Base-by-base conservation (phyloP, 345 rosid genomes). In the Syzygium oleosum region DNA sequence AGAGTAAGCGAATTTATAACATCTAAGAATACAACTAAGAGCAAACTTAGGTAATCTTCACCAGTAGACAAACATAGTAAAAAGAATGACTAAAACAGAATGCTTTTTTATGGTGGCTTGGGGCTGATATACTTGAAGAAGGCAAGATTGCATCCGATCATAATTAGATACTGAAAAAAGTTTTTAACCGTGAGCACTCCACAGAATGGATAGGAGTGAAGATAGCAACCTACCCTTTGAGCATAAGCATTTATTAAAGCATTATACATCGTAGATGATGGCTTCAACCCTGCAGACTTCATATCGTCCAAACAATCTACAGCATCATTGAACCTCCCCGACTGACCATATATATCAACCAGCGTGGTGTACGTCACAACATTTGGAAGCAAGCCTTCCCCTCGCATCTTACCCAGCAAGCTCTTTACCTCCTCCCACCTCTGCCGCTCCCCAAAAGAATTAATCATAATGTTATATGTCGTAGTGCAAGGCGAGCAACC, bases 191-290 rank as follows among this genome's bases (percentile, higher is more conserved):
- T 73, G 15, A 38, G 43, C 83, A 38, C 83, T 73, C 49, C 1
- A 17, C 86, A 61, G 68, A 84, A 87, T 5, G 52, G 53, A 52
- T 38, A 43, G 52, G 52, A 41, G 55, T 49, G 85, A 55, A 87
- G 87, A 85, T 85, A 83, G 77, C 68, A 54, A 84, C 88, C n/a
- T 94, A 96, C 99, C 97, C 93, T 96, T 88, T 94, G 99, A 85
- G 99, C 99, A 88, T 98, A 98, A 58, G 99, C 99, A 90, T 98
- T 96, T 92, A 98, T 95, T 89, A 98, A 92, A 1, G 99, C 99
- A 91, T 98, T 96, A 90, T 96, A 98, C 98, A 96, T 95, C 38
- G 99, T 94, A 12, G 97, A 93, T 25, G 97, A 94, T 58, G 99
- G 99, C 84, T 89, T 93, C 87, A 96, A 87, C 58, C 99, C 98